These are phyloP conservation scores for Deuterostichococcus epilithicus DNA, from an alignment of 139 green algal species.

Conservation along the genomic window DNA sequence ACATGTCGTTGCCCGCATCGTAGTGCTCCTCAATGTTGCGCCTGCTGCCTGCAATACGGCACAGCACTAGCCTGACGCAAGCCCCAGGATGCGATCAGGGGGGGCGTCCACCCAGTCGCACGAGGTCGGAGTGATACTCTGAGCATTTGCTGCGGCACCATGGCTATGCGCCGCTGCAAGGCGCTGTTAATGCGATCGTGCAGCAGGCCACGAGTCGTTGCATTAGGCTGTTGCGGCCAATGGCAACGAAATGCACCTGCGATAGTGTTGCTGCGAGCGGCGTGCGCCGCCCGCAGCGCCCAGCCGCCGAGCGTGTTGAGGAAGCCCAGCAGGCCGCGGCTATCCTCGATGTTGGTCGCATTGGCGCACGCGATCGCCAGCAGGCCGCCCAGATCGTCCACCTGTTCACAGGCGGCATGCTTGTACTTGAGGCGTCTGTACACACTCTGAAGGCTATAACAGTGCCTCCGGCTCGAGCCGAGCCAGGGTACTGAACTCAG, in stretches of 20 bases:
- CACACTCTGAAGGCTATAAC: background rate
- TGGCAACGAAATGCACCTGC: constrained; percentile 22
- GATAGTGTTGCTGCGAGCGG: constrained; percentile 75
- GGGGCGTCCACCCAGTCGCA: too few relatives aligned
- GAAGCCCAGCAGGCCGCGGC: constrained; percentile 62
- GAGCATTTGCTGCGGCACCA: too few relatives aligned
- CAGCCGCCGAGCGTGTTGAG: constrained; percentile 79
- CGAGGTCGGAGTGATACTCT: too few relatives aligned
- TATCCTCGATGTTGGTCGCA: constrained; percentile 40
- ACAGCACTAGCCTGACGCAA: too few relatives aligned
- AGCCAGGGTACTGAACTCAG: too few relatives aligned
- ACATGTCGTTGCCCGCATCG: constrained; percentile 94
- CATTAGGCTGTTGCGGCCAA: too few relatives aligned
- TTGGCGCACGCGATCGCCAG: constrained; percentile 70
- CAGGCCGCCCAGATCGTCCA: constrained; percentile 60
- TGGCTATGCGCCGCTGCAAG: too few relatives aligned
- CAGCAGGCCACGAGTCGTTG: too few relatives aligned
- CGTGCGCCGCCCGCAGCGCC: constrained; percentile 71
- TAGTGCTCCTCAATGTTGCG: constrained; percentile 98
- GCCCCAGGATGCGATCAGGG: too few relatives aligned
- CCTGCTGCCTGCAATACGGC: constrained; percentile 36
- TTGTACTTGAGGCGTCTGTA: background rate
- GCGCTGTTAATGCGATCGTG: too few relatives aligned
- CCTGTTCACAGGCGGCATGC: constrained; percentile 12
- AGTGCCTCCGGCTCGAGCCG: too few relatives aligned